A percentile compares a stretch with the other conserved stretches of the same genome.
These are phyloP conservation scores for Keithomyces neogunnii DNA, from an alignment of 2,329 filamentous ascomycete genomes.

Conservation along the genomic window DNA sequence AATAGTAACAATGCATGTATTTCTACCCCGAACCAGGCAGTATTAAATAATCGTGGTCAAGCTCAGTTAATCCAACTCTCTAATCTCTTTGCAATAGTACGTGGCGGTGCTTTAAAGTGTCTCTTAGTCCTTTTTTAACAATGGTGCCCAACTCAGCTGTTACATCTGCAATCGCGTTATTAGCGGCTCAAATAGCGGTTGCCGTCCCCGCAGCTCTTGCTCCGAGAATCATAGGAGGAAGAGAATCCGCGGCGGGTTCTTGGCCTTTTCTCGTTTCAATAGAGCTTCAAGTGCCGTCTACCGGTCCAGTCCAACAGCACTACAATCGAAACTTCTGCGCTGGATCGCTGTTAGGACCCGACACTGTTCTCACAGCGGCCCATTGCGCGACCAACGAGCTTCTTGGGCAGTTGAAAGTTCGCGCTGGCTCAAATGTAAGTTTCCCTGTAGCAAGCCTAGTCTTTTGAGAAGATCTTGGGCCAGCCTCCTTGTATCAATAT, in stretches of 20 bases:
- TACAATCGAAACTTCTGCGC: neutral
- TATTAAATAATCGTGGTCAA: too few species aligned
- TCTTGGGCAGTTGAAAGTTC: neutral
- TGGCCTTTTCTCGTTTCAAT: neutral
- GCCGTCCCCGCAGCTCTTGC: neutral
- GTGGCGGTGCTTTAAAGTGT: too few species aligned
- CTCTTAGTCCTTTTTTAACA: neutral
- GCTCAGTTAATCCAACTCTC: too few species aligned
- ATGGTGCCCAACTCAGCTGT: neutral
- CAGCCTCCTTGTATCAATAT: too few species aligned
- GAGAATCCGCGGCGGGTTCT: neutral
- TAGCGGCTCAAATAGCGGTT: neutral
- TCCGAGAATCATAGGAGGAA: neutral
- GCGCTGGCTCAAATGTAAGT: neutral
- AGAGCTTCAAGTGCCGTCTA: too few species aligned
- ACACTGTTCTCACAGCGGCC: neutral
- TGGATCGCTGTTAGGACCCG: neutral
- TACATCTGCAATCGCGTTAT: neutral
- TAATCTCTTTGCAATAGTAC: too few species aligned
- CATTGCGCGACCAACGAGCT: neutral
- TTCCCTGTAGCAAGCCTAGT: too few species aligned
- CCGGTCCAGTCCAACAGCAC: too few species aligned
- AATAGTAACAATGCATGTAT: too few species aligned
- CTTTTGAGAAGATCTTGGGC: too few species aligned
- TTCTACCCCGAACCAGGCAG: too few species aligned